Evolutionary conservation across 768 basidiomycete genomes (phyloP), one percentile per base, ranked within the genome.

Genomic region (Lentinus tigrinus): DNA sequence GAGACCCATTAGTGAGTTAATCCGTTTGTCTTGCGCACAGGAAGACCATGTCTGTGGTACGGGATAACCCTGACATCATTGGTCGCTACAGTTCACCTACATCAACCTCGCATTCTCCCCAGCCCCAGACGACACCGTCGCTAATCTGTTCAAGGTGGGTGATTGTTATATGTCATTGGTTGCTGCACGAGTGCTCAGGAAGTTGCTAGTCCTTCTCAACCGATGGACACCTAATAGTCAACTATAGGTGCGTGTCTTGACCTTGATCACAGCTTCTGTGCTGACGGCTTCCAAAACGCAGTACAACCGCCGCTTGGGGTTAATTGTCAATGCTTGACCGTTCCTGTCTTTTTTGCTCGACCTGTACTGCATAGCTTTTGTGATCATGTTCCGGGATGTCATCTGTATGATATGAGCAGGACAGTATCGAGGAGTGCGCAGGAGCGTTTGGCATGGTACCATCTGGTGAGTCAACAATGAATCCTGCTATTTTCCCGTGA

Each of bases 71-170:
- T 24, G 24, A 46, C 24, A 19, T 9, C 40, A 8, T 21, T 23
- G 21, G 43, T 24, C 43, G 8, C 38, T 34, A 17, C 56, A 88
- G 88, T 90, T 87, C 73, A 85, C 86, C 16, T 90, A 90, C 66
- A 88, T 90, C 78, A 90, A 90, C 66, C 74, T 87, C 23, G 84
- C 89, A 1, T 90, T 90, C 69, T 84, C 87, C 11, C 88, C 88
- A 24, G 86, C 88, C 4, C 89, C 87, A 0, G 88, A 90, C 67
- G 88, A 89, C 64, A 85, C 85, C 0, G 87, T 90, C 9, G 79
- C 84, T 2, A 88, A 88, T 60, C 70, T 89, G 61, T 89, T 76
- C 77, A 87, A 87, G 72, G 87, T 84, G 62, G 21, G 73, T 59
- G 11, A 24, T 19, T 27, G 26, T 14, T 19, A 47, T 21, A 9